Evolutionary conservation across 1,139 yeast species (phyloP), one percentile per base, ranked within the genome.

Genomic region (Zygosaccharomyces sapae): DNA sequence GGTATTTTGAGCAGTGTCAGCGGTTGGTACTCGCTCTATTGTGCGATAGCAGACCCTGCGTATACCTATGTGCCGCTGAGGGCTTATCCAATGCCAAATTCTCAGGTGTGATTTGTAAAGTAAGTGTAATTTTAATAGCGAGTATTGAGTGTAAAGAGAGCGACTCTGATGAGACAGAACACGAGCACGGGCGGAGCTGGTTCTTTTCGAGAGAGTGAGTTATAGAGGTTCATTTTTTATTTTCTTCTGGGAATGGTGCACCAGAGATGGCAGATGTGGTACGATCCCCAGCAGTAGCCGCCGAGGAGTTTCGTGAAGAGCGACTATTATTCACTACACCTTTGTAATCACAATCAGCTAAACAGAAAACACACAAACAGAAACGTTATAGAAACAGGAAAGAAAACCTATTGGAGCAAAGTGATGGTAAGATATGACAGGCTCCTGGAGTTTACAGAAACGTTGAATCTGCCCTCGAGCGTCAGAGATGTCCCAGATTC

Each of bases 21-120:
- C 41, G 92, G 86, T 3, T 81, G 83, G 71, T 83, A 75, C 63
- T 68, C 70, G 43, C 83, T 87, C 8, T 84, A 79, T 56, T 86
- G 88, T 16, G 87, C 86, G 73, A 70, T 83, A 42, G 84, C 86
- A 25, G 80, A 75, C 49, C 67, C 69, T 7, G 77, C 77, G 55
- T 84, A 84, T 67, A 72, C 86, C 38, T 84, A 83, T 64, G 49
- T 83, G 44, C 72, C 77, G 33, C 74, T 82, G 43, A 75, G 72
- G 60, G 81, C 84, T 10, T 56, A 79, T 51, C 74, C 79, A 50
- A 79, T 80, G 74, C 85, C 83, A 53, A 57, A 65, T 45, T 38
- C 41, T 9, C 31, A 38, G 25, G 41, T 38, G 13, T 38, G 19
- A 34, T 10, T 12, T 27, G 25, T 38, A 38, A 8, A 7, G 41